Base-by-base conservation (phyloP, 306 rosid species). In the Quercus ilex region DNA sequence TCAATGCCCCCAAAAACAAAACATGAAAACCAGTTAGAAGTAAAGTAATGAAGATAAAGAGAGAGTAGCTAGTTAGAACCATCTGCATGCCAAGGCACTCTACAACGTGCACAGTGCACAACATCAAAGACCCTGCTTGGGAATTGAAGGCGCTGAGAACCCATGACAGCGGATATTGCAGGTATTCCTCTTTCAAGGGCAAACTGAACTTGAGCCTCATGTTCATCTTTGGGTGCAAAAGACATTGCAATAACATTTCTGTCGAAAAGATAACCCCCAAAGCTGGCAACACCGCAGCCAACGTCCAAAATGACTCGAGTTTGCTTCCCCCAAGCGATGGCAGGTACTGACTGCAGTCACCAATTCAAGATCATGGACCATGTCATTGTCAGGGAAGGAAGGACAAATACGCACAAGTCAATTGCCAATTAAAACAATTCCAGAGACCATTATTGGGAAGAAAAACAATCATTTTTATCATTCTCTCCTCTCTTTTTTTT, bases 141-240 rank as follows among this genome's bases (percentile, higher is more conserved):
- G 76, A 95, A 95, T 62, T 93, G 95, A 33, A 95, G 81, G 80
- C 99, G 87, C 55, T 92, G 97, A 46, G 99, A 86, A 62, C 97
- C 99, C 99, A 94, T 94, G 82, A 94, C 99, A 13, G 97, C 97
- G 31, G 97, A 94, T 57, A 94, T 91, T 41, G 95, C 92, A 25
- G 99, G 97, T 71, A 94, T 92, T 15, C 99, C 99, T 73, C 99
- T 86, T 84, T 94, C 99, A 35, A 92, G 94, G 28, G 95, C 98
- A 72, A 95, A 95, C 43, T 95, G 99, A 63, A 95, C 97, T 80
- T 91, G 98, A 46, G 98, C 99, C 79, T 92, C 96, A 46, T 95
- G 98, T 78, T 95, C 97, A n/a, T 95, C 98, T 84, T 95, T 95
- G 12, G 99, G 99, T 18, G 98, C 99, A 74, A 91, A 90, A 35